phyloP scores from a whole-genome alignment of 2,329 filamentous ascomycete genomes.

The Fusarium solani-melongenae region DNA sequence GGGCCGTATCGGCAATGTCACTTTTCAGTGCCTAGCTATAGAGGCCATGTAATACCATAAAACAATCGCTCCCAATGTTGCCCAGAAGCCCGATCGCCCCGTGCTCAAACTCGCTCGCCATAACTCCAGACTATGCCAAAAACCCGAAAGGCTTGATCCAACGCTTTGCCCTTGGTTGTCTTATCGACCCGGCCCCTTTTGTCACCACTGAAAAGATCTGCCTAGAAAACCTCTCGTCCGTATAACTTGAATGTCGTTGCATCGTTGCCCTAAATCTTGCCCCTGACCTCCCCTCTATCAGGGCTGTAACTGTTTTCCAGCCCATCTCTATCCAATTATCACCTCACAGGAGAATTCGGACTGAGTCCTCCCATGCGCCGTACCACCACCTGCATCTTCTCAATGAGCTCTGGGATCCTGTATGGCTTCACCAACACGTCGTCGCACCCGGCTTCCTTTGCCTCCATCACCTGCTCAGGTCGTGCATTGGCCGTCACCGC shows the following conservation, averaged over 20 bases:
- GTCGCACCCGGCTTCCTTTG: constrained; percentile 65
- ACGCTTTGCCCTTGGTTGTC: neutral
- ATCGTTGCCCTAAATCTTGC: neutral
- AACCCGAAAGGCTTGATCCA: neutral
- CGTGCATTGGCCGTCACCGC: constrained; percentile 76
- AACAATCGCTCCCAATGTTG: constrained; percentile 14
- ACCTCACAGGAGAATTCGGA: constrained; percentile 43
- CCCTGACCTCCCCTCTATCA: neutral
- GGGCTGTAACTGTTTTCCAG: constrained; percentile 34
- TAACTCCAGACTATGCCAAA: constrained; percentile 31
- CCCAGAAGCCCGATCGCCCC: neutral
- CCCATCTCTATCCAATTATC: constrained; percentile 8
- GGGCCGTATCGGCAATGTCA: neutral
- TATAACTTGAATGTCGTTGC: neutral
- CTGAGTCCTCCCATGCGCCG: constrained; percentile 45
- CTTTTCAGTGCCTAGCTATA: neutral
- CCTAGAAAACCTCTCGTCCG: neutral
- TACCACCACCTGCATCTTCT: constrained; percentile 67
- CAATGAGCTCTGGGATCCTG: constrained; percentile 68
- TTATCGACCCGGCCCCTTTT: neutral
- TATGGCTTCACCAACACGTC: constrained; percentile 81
- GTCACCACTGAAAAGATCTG: neutral
- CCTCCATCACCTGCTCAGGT: constrained; percentile 67
- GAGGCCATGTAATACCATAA: neutral
- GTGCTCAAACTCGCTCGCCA: neutral